Evolutionary conservation across 768 basidiomycete species (phyloP).

Genomic region (Botryobasidium botryosum): DNA sequence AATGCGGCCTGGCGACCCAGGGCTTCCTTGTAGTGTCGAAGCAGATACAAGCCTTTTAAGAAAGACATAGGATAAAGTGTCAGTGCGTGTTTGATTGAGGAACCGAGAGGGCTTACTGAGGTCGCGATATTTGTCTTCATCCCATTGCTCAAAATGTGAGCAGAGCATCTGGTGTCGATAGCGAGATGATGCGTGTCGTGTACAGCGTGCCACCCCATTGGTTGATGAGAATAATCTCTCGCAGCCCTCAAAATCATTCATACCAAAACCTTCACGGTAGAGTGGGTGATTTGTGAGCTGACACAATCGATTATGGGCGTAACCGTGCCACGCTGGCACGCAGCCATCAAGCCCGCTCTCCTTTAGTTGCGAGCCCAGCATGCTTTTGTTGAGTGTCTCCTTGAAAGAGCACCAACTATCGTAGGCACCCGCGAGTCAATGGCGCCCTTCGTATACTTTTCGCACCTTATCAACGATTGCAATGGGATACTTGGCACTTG

Average conservation of each 20-base stretch:
- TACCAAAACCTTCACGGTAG: constrained; percentile 9
- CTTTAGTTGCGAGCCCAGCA: background rate
- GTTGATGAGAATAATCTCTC: constrained; percentile 13
- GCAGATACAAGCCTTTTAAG: background rate
- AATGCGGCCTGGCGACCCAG: too few relatives aligned
- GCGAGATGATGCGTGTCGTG: constrained; percentile 12
- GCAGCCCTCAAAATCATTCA: constrained; percentile 14
- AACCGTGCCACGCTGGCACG: constrained; percentile 13
- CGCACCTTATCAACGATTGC: background rate
- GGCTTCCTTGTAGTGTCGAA: background rate
- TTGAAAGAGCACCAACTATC: constrained; percentile 3
- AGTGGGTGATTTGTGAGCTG: constrained; percentile 13
- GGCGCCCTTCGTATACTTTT: background rate
- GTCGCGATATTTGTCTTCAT: constrained; percentile 11
- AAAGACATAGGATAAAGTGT: too few relatives aligned
- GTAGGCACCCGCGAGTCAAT: background rate
- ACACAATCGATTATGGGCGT: constrained; percentile 13
- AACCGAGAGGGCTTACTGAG: background rate
- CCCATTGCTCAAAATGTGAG: constrained; percentile 14
- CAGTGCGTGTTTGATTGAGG: background rate
- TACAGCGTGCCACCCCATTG: constrained; percentile 9
- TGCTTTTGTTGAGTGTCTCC: background rate
- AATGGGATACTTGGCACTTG: constrained; percentile 5
- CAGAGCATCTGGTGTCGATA: constrained; percentile 10
- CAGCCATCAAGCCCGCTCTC: background rate